phyloP scores from a whole-genome alignment of 1,284 basidiomycete genomes.

The Singerocomus inundabilis region DNA sequence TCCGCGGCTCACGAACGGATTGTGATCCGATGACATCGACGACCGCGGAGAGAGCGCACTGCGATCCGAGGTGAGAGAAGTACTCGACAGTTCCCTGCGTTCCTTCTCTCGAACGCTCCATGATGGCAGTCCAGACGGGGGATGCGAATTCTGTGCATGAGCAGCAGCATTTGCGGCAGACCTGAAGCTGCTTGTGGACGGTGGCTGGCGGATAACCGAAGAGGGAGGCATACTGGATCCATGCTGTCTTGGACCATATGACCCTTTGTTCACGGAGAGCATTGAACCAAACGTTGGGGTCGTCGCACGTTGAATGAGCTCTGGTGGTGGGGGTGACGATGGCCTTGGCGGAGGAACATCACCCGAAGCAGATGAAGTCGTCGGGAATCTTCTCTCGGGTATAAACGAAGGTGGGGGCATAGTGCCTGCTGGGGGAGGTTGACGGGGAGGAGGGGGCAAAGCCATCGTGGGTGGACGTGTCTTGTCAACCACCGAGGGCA shows the following conservation, averaged over 20 bases:
- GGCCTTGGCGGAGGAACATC: constrained; percentile 76
- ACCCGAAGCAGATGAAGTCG: constrained; percentile 48
- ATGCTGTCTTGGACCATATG: constrained; percentile 50
- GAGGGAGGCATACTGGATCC: constrained; percentile 72
- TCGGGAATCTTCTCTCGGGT: constrained; percentile 62
- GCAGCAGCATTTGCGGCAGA: constrained; percentile 61
- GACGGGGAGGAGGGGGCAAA: constrained; percentile 79
- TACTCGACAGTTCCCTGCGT: constrained; percentile 54
- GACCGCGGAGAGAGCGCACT: constrained; percentile 69
- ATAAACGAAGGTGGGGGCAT: constrained; percentile 77
- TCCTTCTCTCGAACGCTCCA: constrained; percentile 50
- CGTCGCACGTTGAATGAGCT: constrained; percentile 83
- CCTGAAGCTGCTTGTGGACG: constrained; percentile 79
- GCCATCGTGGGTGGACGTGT: constrained; percentile 82
- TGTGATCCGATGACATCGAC: constrained; percentile 74
- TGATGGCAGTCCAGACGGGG: constrained; percentile 41
- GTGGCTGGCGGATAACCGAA: constrained; percentile 62
- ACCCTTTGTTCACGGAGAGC: constrained; percentile 54
- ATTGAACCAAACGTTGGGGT: constrained; percentile 73
- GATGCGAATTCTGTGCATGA: constrained; percentile 45
- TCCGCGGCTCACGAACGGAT: constrained; percentile 42
- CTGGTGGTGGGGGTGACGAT: constrained; percentile 84
- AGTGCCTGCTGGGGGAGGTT: constrained; percentile 70
- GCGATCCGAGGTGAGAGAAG: constrained; percentile 64
- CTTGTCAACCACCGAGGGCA: constrained; percentile 63